Percentiles rank a stretch among this genome's conserved stretches.
Evolutionary conservation across 345 rosid genomes (phyloP).

Genomic region (Eutrema yunnanense): DNA sequence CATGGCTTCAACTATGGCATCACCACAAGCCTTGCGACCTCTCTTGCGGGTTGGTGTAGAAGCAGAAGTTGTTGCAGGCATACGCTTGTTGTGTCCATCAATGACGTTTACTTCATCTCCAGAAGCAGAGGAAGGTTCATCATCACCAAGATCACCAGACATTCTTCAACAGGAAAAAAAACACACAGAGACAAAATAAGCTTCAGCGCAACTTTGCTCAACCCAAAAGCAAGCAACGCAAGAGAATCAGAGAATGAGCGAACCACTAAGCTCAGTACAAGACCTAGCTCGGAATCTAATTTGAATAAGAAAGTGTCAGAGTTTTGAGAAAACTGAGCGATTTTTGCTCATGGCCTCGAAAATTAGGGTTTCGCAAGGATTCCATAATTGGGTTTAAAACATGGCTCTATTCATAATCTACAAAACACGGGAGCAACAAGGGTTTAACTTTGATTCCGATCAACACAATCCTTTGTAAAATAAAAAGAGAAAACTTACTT

Average conservation of each 20-base stretch:
- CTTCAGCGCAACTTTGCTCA: neutral
- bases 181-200: neutral
- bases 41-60: conserved; percentile 43
- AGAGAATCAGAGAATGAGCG: neutral
- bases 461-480: neutral
- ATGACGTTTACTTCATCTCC: conserved; percentile 19
- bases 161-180: conserved; percentile 7
- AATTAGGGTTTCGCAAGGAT: neutral
- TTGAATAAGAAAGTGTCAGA: neutral
- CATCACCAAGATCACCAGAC: conserved; percentile 29
- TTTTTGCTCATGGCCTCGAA: neutral
- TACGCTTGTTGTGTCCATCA: conserved; percentile 18
- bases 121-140: conserved; percentile 22
- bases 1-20: conserved; percentile 89
- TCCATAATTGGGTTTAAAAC: neutral
- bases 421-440: no score
- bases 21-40: conserved; percentile 67
- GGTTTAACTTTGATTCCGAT: neutral
- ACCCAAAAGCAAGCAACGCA: neutral
- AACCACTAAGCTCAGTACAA: neutral
- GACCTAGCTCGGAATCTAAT: neutral
- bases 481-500: neutral
- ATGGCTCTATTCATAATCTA: neutral
- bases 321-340: neutral
- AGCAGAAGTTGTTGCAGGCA: neutral